Conservation (phyloP, 768 basidiomycete species). For the Auriculariales sp. region DNA sequence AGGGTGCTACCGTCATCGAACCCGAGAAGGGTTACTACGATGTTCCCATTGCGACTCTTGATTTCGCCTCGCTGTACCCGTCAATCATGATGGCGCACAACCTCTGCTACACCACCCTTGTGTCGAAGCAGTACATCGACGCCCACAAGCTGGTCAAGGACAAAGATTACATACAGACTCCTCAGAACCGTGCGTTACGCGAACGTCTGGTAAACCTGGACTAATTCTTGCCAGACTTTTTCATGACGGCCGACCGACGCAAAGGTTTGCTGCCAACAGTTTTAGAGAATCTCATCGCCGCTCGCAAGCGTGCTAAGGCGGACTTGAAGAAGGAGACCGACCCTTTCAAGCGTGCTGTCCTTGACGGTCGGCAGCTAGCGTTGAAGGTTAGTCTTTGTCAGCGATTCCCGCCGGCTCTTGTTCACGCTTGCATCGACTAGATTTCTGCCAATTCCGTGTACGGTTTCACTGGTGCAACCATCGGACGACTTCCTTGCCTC, state of each 20-base stretch:
- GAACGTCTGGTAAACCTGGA: neutral
- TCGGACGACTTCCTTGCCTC: conserved; percentile 92
- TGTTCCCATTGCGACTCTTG: conserved; percentile 90
- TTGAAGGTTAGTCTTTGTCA: conserved; percentile 49
- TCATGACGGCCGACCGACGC: conserved; percentile 53
- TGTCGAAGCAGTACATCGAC: conserved; percentile 68
- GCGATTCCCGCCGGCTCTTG: neutral
- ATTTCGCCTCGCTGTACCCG: conserved; percentile 96
- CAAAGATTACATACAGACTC: conserved; percentile 85
- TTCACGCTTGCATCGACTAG: conserved; percentile 31
- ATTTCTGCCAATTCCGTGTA: conserved; percentile 99
- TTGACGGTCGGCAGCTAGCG: conserved; percentile 94
- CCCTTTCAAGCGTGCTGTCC: conserved; percentile 90
- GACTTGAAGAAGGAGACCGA: conserved; percentile 96
- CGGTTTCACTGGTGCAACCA: conserved; percentile 94
- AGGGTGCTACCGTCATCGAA: conserved; percentile 98
- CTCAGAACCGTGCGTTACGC: conserved; percentile 68
- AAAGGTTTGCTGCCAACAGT: conserved; percentile 88
- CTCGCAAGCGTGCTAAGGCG: conserved; percentile 87
- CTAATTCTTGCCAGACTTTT: conserved; percentile 47
- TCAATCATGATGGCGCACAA: conserved; percentile 99
- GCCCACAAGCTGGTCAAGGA: conserved; percentile 66
- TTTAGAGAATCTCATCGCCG: conserved; percentile 83
- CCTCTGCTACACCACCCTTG: conserved; percentile 91
- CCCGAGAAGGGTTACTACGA: conserved; percentile 94